Base-by-base conservation (phyloP, 805 yeast genomes). In the Huiozyma sinensis region DNA sequence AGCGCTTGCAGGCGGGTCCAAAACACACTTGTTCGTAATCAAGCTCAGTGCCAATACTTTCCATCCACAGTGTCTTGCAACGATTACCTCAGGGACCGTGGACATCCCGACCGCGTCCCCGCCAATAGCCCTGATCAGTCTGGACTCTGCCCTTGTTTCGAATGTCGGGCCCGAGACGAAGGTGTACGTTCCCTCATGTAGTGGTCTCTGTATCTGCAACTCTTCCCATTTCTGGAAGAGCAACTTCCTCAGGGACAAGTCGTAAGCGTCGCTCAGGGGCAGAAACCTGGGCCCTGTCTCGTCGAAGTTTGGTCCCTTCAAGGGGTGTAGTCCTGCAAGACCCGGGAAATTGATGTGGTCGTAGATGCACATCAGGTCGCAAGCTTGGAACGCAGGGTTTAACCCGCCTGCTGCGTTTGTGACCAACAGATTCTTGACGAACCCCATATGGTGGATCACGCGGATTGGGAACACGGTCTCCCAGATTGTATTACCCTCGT, bases 351-450 rank as follows among this genome's bases (percentile, higher is more conserved):
- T 88, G 55, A 90, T 73, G 61, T 90, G 98, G 61, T 89, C 98
- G 51, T 73, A 73, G 50, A 90, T 76, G 40, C 92, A 72, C 97
- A 92, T 90, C 50, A 90, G 68, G 57, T 92, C 97, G 31, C 97
- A 96, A 2, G 90, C 84, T 43, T 71, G 71, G 62, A 64, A 89
- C 4, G 55, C 57, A 2, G 75, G 64, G 55, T 87, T 83, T 39
- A 83, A 63, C 1, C 96, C 97, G 39, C 97, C 98, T 2, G 96
- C 95, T 1, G 98, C 98, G 64, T 90, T 90, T n/a, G 97, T 90
- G 7, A 82, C 94, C 27, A 90, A 68, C 37, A 90, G 68, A 3
- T 71, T 69, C 38, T 70, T 63, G 29, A 81, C 77, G 36, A 46
- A 44, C 0, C 82, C 86, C 54, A 89, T 64, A 36, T 67, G 60